These are phyloP conservation scores for Eremochloa ophiuroides DNA, from an alignment of 176 grass and related monocot species.

Conservation along the genomic window DNA sequence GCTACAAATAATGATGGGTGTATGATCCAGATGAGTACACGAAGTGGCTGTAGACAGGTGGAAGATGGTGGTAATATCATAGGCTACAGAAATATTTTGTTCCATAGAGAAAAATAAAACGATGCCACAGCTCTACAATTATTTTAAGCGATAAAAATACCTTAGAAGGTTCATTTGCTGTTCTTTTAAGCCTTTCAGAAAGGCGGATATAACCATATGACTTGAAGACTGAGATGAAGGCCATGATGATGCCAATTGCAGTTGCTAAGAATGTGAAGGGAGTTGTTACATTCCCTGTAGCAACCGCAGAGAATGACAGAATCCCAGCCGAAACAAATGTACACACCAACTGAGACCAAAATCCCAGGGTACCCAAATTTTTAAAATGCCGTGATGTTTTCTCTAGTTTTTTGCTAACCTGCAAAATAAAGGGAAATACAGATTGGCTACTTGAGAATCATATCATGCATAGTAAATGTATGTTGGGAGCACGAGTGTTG, in stretches of 20 bases:
- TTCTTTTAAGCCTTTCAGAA: slow-evolving; percentile 52
- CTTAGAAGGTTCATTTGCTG: slow-evolving; percentile 60
- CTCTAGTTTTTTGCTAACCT: slow-evolving; percentile 82
- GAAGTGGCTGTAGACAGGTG: neutral
- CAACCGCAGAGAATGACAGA: slow-evolving; percentile 64
- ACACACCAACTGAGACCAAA: slow-evolving; percentile 89
- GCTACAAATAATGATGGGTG: neutral
- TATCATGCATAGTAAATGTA: neutral
- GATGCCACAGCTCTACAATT: neutral
- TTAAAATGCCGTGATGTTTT: slow-evolving; percentile 75
- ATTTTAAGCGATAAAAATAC: neutral
- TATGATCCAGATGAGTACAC: neutral
- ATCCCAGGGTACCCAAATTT: slow-evolving; percentile 67
- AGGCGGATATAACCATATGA: slow-evolving; percentile 70
- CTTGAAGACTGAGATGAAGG: slow-evolving; percentile 50
- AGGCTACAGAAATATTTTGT: neutral
- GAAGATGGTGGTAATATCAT: neutral
- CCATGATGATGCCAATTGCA: slow-evolving; percentile 34
- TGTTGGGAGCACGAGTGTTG: neutral
- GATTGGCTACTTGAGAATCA: neutral
- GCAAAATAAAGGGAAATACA: neutral
- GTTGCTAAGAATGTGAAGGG: slow-evolving; percentile 65
- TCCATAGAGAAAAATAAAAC: neutral
- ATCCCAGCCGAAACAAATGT: slow-evolving; percentile 77
- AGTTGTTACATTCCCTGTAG: slow-evolving; percentile 60